Base-by-base conservation (phyloP, 2,329 filamentous ascomycete genomes). In the Bipolaris victoriae region DNA sequence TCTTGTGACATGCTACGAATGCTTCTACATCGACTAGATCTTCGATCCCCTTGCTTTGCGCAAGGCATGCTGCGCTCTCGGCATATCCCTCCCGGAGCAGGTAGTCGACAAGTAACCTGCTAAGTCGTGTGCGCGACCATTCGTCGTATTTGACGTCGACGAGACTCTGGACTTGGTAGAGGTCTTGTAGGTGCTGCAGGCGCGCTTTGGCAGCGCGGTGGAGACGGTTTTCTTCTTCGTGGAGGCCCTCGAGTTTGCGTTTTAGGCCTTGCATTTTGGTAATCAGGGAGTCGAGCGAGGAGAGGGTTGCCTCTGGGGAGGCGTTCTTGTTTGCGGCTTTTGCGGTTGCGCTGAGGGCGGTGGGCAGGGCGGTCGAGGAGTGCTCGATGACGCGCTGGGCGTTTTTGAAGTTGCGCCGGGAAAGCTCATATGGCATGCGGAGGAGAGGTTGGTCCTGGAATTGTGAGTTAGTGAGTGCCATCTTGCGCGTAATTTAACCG, bases 141-240 rank as follows among this genome's bases (percentile, higher is more conserved):
- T 86, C 82, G 72, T 98, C 94, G 78, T 98, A 99, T 72, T 92
- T 92, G 66, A 96, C 92, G 74, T 99, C 95, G 50, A 92, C 90
- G 60, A 97, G 82, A 59, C 87, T 90, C 55, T 89, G 85, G 68
- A 98, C 91, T 43, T 84, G 78, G 75, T 95, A 91, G 4, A 99
- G 82, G 65, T 92, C 87, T 65, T 91, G 86, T 33, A 99, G 81
- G 77, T 99, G 93, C 24, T 85, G 81, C 57, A 96, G 87, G 31
- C 95, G 86, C 61, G 90, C 89, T 51, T 87, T 86, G 29, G 90
- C 86, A 69, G 96, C 89, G 6, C 83, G 82, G 71, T 96, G 90
- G 13, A 97, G 83, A 15, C 84, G 82, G 55, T 84, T 83, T 77
- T 98, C 94, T 71, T 97, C 93, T 39, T 90, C 88, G 51, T 93